Conservation (phyloP, 1,284 basidiomycete species). For the Flammula alnicola region DNA sequence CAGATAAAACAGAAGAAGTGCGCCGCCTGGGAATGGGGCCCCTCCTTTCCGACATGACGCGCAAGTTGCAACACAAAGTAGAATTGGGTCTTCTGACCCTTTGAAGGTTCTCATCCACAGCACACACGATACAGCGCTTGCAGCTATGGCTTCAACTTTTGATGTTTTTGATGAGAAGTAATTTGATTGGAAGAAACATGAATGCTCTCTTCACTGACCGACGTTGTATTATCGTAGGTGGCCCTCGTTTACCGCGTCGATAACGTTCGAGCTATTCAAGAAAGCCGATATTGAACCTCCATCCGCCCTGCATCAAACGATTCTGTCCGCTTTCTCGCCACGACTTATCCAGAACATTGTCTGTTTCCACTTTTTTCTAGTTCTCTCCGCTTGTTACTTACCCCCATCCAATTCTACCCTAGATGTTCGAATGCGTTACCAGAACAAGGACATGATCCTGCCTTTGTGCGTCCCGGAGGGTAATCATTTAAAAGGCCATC, state of each 20-base stretch:
- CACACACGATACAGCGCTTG: constrained; percentile 80
- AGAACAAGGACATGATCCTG: constrained; percentile 68
- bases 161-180: constrained; percentile 80
- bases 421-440: constrained; percentile 81
- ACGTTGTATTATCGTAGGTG: constrained; percentile 46
- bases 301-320: constrained; percentile 33
- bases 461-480: constrained; percentile 72
- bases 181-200: constrained; percentile 22
- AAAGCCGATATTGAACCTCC: constrained; percentile 22
- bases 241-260: constrained; percentile 74
- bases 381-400: not conserved
- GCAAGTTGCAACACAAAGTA: constrained; percentile 64
- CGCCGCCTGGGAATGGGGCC: constrained; percentile 79
- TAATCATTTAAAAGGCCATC: constrained; percentile 71
- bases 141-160: constrained; percentile 68
- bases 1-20: constrained; percentile 77
- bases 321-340: constrained; percentile 37
- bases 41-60: constrained; percentile 64
- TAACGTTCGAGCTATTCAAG: constrained; percentile 77
- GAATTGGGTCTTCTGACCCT: constrained; percentile 48
- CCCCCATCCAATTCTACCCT: not conserved
- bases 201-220: not conserved
- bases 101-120: constrained; percentile 70
- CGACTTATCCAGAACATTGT: constrained; percentile 25
- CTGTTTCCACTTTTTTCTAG: constrained; percentile 6